Evolutionary conservation across 495 filamentous ascomycete species (phyloP).

Genomic region (Podospora conica): DNA sequence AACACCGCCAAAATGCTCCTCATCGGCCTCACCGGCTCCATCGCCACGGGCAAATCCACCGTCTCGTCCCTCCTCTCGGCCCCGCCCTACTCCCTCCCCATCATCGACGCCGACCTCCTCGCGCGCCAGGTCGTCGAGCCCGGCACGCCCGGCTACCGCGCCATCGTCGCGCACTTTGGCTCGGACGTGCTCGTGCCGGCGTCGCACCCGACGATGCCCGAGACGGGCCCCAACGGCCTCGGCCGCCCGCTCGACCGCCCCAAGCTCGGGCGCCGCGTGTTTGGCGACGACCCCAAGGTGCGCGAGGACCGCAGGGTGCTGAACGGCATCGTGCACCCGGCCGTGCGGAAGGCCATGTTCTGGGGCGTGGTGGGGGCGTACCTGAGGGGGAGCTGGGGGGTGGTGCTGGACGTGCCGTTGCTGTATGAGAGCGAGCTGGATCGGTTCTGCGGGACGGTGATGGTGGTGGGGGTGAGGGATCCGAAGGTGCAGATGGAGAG

Average conservation of each 20-base stretch:
- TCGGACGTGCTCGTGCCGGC: conserved; percentile 68
- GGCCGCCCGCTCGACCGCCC: conserved; percentile 76
- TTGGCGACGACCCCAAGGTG: conserved; percentile 62
- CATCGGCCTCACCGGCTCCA: conserved; percentile 93
- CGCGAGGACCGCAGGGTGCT: conserved; percentile 63
- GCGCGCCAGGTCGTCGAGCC: conserved; percentile 89
- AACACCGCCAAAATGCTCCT: conserved; percentile 63
- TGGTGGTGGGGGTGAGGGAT: conserved; percentile 77
- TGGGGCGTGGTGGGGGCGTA: conserved; percentile 59
- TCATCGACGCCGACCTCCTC: conserved; percentile 91
- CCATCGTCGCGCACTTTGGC: conserved; percentile 72
- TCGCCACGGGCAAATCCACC: conserved; percentile 97
- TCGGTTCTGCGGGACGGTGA: conserved; percentile 64
- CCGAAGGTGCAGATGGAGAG: conserved; percentile 72
- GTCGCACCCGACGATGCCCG: conserved; percentile 32
- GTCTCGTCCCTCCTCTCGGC: conserved; percentile 75
- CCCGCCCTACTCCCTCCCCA: conserved; percentile 77
- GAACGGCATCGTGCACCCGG: conserved; percentile 89
- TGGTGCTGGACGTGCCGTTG: conserved; percentile 88
- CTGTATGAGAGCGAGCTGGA: conserved; percentile 86
- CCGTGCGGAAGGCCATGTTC: conserved; percentile 72
- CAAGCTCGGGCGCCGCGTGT: conserved; percentile 76
- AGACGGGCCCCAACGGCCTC: conserved; percentile 38
- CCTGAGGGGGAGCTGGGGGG: conserved; percentile 68
- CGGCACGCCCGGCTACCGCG: conserved; percentile 71